phyloP scores from a whole-genome alignment of 306 rosid genomes.

The Senna siamea region DNA sequence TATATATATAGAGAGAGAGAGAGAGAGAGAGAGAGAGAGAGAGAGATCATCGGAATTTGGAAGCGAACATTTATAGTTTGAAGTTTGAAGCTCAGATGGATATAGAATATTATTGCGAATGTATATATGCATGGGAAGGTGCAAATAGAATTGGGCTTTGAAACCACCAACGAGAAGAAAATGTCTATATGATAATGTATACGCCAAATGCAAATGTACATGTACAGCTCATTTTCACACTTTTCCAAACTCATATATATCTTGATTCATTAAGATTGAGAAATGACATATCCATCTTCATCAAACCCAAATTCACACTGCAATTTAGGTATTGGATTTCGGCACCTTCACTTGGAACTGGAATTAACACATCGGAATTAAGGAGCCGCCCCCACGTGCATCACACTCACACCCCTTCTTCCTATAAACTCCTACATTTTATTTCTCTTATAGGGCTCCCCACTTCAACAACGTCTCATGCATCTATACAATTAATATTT shows the following conservation, averaged over 20 bases:
- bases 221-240: slow-evolving; percentile 33
- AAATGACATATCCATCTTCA: background rate
- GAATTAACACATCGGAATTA: too few relatives aligned
- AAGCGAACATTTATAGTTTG: slow-evolving; percentile 37
- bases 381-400: too few relatives aligned
- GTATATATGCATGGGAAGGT: slow-evolving; percentile 36
- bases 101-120: background rate
- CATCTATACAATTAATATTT: too few relatives aligned
- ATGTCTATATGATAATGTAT: slow-evolving; percentile 13
- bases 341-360: too few relatives aligned
- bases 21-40: too few relatives aligned
- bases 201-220: background rate
- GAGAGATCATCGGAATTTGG: slow-evolving; percentile 42
- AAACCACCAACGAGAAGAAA: background rate
- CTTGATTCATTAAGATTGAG: background rate
- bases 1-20: too few relatives aligned
- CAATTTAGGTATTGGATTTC: too few relatives aligned
- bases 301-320: background rate
- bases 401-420: too few relatives aligned
- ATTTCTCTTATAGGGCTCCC: too few relatives aligned
- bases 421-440: too few relatives aligned
- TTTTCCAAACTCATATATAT: background rate
- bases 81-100: background rate
- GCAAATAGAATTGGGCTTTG: background rate
- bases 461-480: too few relatives aligned